phyloP scores from a whole-genome alignment of 2,329 filamentous ascomycete species.

The Aphanoascus verrucosus region DNA sequence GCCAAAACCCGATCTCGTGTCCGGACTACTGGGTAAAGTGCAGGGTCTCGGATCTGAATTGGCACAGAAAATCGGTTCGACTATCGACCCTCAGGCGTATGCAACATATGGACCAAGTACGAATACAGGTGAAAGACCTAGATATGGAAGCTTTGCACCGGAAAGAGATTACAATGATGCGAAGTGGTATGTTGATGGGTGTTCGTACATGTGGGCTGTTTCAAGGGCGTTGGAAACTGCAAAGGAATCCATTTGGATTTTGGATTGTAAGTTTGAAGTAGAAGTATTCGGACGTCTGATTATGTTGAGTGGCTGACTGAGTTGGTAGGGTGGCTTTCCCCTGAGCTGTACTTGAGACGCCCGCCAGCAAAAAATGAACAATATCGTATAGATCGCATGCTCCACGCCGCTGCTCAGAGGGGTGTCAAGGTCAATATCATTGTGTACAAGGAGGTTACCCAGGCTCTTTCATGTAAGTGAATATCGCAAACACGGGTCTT shows the following conservation, averaged over 20 bases:
- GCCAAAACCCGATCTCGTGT: constrained; percentile 29
- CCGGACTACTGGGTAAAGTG: constrained; percentile 46
- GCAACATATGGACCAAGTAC: constrained; percentile 31
- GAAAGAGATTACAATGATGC: constrained; percentile 72
- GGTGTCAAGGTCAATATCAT: constrained; percentile 91
- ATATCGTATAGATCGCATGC: constrained; percentile 72
- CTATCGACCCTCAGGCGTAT: constrained; percentile 40
- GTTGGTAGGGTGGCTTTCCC: constrained; percentile 79
- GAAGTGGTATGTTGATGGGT: constrained; percentile 96
- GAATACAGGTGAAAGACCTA: constrained; percentile 60
- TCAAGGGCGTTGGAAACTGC: constrained; percentile 81
- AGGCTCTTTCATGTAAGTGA: constrained; percentile 64
- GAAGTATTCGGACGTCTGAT: constrained; percentile 47
- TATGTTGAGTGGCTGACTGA: constrained; percentile 57
- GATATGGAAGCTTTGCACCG: constrained; percentile 85
- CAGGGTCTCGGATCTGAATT: constrained; percentile 43
- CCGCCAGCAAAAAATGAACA: constrained; percentile 74
- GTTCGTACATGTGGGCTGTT: constrained; percentile 93
- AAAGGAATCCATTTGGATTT: constrained; percentile 88
- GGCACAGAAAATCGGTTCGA: constrained; percentile 40
- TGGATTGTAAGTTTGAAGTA: constrained; percentile 62
- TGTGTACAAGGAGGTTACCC: constrained; percentile 84
- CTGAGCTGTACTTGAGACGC: constrained; percentile 72
- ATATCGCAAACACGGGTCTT: no score
- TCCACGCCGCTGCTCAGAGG: constrained; percentile 80